Percentiles rank a stretch among this genome's conserved stretches.
Evolutionary conservation across 2,329 filamentous ascomycete genomes (phyloP).

Genomic region (Elsinoe australis): DNA sequence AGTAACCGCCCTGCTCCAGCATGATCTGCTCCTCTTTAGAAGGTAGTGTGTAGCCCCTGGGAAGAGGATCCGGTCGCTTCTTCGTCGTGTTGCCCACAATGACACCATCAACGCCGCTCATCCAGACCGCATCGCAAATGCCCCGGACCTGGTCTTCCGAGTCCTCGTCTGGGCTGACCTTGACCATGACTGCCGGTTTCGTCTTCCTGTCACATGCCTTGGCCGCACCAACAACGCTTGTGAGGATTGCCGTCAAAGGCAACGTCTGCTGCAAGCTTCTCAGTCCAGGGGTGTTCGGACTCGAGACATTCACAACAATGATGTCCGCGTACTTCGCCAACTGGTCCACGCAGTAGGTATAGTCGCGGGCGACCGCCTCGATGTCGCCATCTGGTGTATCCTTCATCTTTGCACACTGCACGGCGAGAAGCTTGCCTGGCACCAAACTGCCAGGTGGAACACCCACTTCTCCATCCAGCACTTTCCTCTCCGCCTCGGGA

Average conservation of each 20-base stretch:
- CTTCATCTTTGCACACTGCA: slow-evolving; percentile 98
- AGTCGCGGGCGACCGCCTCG: slow-evolving; percentile 67
- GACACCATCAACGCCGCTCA: slow-evolving; percentile 82
- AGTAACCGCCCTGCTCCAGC: slow-evolving; percentile 77
- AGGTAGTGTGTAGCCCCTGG: slow-evolving; percentile 58
- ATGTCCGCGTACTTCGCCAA: slow-evolving; percentile 87
- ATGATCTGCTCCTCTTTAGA: slow-evolving; percentile 59
- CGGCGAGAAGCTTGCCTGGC: slow-evolving; percentile 68
- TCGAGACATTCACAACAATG: slow-evolving; percentile 95
- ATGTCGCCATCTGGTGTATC: slow-evolving; percentile 77
- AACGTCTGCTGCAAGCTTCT: slow-evolving; percentile 78
- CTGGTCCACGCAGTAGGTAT: slow-evolving; percentile 79
- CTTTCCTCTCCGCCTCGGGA: slow-evolving; percentile 57
- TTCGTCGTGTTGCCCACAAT: slow-evolving; percentile 98
- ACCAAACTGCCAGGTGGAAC: slow-evolving; percentile 77
- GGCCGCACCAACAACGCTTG: slow-evolving; percentile 74
- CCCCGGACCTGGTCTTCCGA: slow-evolving; percentile 74
- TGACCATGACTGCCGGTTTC: slow-evolving; percentile 86
- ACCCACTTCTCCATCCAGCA: slow-evolving; percentile 66
- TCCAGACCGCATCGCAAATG: slow-evolving; percentile 77
- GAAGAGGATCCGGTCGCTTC: slow-evolving; percentile 62
- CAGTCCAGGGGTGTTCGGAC: slow-evolving; percentile 88
- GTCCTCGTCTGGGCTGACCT: slow-evolving; percentile 94
- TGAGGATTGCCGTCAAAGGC: slow-evolving; percentile 72
- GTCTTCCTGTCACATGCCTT: slow-evolving; percentile 58